A percentile compares a stretch with the other conserved stretches of the same genome.
phyloP scores from a whole-genome alignment of 2,329 filamentous ascomycete species.

The Diaporthe australafricana region DNA sequence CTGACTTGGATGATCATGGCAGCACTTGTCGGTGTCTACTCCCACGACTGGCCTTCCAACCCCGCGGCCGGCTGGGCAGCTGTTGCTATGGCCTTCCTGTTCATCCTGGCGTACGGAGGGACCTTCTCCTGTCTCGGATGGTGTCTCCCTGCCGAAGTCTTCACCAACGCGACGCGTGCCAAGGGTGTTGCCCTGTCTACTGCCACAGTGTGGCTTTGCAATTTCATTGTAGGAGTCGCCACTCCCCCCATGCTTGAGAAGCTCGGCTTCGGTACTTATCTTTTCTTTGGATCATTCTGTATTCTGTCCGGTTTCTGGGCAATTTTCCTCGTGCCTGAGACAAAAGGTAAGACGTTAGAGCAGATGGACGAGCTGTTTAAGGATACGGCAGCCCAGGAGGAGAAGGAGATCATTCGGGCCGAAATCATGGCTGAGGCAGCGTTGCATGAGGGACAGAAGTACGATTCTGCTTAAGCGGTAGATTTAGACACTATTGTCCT shows the following conservation, averaged over 20 bases:
- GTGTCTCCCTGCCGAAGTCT: slow-evolving; percentile 65
- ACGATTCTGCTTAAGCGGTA: slow-evolving; percentile 1
- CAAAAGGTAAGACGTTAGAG: slow-evolving; percentile 60
- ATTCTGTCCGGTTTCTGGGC: slow-evolving; percentile 60
- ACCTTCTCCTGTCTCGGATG: slow-evolving; percentile 50
- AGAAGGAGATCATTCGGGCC: slow-evolving; percentile 14
- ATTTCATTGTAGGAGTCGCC: slow-evolving; percentile 71
- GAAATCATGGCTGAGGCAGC: slow-evolving; percentile 6
- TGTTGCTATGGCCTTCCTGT: slow-evolving; percentile 51
- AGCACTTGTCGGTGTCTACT: slow-evolving; percentile 60
- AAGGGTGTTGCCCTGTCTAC: slow-evolving; percentile 73
- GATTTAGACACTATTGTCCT: neutral
- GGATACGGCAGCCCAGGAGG: slow-evolving; percentile 25
- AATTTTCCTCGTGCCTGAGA: slow-evolving; percentile 59
- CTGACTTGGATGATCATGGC: slow-evolving; percentile 64
- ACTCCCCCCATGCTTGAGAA: slow-evolving; percentile 70
- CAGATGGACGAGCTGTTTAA: slow-evolving; percentile 47
- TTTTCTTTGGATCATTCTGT: slow-evolving; percentile 70
- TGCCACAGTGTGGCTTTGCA: slow-evolving; percentile 70
- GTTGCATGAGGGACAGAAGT: slow-evolving; percentile 5
- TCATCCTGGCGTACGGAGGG: slow-evolving; percentile 24
- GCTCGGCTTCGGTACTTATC: slow-evolving; percentile 61
- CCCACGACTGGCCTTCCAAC: slow-evolving; percentile 59
- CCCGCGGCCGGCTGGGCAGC: slow-evolving; percentile 65
- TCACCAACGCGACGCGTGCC: slow-evolving; percentile 69